These are phyloP conservation scores for Agaricales sp. DNA, from an alignment of 1,284 basidiomycete genomes.

Conservation along the genomic window DNA sequence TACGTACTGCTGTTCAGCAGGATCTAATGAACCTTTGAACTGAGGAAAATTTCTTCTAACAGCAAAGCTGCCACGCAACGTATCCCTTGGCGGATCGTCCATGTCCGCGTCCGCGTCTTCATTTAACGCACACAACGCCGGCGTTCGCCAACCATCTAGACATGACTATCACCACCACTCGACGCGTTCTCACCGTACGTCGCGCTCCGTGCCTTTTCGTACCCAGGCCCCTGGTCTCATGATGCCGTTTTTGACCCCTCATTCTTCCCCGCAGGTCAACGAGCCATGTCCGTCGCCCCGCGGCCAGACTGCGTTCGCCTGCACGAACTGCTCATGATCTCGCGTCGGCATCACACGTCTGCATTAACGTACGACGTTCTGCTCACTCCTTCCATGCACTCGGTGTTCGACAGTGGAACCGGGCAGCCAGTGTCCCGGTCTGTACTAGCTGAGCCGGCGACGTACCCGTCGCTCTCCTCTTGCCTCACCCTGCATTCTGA, in stretches of 20 bases:
- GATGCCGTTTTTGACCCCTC: too few species aligned
- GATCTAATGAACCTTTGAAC: too few species aligned
- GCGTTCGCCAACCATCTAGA: not conserved
- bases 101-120: not conserved
- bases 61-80: not conserved
- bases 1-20: too few species aligned
- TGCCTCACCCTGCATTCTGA: not conserved
- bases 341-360: not conserved
- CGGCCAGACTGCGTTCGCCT: not conserved
- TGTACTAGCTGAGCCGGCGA: not conserved
- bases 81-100: not conserved
- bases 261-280: not conserved
- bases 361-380: not conserved
- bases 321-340: not conserved
- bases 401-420: not conserved
- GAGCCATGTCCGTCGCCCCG: not conserved
- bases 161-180: not conserved
- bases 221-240: not conserved
- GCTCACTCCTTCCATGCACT: not conserved
- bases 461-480: not conserved
- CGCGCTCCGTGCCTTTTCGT: not conserved
- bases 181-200: not conserved
- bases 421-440: not conserved
- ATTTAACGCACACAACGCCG: conserved; percentile 1
- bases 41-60: not conserved